Percentiles rank a stretch among this genome's conserved stretches.
Conservation (phyloP, 345 rosid species). For the Pistacia integerrima region DNA sequence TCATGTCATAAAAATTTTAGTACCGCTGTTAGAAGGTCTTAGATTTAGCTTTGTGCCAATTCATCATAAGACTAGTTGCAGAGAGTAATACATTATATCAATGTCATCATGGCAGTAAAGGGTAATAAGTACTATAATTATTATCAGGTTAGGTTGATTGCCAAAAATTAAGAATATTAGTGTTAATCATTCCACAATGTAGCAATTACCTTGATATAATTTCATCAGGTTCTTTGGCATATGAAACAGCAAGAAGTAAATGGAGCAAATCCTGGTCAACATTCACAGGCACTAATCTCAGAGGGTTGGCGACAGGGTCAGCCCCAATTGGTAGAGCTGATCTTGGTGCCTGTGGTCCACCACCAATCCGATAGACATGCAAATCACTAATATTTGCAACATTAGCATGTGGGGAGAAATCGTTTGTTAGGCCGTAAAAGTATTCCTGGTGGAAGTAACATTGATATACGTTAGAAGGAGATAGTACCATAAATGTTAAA, state of each 20-base stretch:
- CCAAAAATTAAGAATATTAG: neutral
- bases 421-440: conserved; percentile 75
- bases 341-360: conserved; percentile 85
- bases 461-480: neutral
- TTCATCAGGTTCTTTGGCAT: conserved; percentile 75
- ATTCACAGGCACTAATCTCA: conserved; percentile 60
- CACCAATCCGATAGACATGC: conserved; percentile 75
- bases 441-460: conserved; percentile 62
- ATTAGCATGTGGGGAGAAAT: conserved; percentile 77
- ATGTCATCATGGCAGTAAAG: neutral
- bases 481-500: neutral
- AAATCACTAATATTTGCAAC: conserved; percentile 65
- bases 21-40: neutral
- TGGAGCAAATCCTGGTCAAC: conserved; percentile 65
- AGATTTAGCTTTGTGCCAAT: neutral
- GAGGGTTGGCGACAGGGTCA: conserved; percentile 65
- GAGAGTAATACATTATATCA: neutral
- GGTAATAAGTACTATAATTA: neutral
- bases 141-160: neutral
- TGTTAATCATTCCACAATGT: neutral
- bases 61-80: neutral
- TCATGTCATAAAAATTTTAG: neutral
- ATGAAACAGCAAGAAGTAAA: conserved; percentile 83
- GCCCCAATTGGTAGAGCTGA: conserved; percentile 86
- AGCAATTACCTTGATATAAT: conserved; percentile 62